Evolutionary conservation across 2,329 filamentous ascomycete species (phyloP).

Genomic region (Trichoderma simmonsii): DNA sequence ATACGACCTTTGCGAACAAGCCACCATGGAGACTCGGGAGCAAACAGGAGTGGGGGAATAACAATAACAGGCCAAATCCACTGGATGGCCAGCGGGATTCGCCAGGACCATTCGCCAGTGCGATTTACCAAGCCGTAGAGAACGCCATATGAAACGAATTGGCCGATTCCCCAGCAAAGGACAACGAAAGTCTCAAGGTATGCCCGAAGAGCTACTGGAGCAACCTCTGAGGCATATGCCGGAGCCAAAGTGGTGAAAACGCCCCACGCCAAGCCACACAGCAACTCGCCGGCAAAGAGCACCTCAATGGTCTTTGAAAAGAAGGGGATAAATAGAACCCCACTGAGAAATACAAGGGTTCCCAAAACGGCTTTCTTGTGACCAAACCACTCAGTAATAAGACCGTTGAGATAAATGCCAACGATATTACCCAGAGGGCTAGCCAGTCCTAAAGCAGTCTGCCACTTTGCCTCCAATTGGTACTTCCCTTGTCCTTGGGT

Average conservation of each 20-base stretch:
- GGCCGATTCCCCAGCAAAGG: slow-evolving; percentile 46
- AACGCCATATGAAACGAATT: slow-evolving; percentile 40
- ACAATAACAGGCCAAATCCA: slow-evolving; percentile 24
- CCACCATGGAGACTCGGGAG: slow-evolving; percentile 36
- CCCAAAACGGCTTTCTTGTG: not conserved
- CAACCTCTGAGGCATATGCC: slow-evolving; percentile 45
- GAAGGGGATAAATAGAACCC: slow-evolving; percentile 39
- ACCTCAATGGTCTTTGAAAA: slow-evolving; percentile 39
- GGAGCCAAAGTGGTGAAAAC: slow-evolving; percentile 43
- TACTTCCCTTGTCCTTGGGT: not conserved
- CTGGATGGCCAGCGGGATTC: slow-evolving; percentile 33
- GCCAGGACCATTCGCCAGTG: slow-evolving; percentile 42
- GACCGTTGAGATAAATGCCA: not conserved
- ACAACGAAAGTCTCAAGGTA: slow-evolving; percentile 46
- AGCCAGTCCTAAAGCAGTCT: not conserved
- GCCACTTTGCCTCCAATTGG: not conserved
- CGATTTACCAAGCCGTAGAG: slow-evolving; percentile 28
- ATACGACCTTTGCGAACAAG: slow-evolving; percentile 38
- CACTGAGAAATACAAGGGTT: slow-evolving; percentile 32
- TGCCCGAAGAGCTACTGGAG: slow-evolving; percentile 37
- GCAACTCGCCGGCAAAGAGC: slow-evolving; percentile 41
- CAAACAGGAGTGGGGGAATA: slow-evolving; percentile 24
- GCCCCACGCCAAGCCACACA: slow-evolving; percentile 46
- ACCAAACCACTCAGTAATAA: not conserved
- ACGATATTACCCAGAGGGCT: not conserved